Evolutionary conservation across 2,329 filamentous ascomycete genomes (phyloP).

Genomic region (Pseudocercospora macadamiae): DNA sequence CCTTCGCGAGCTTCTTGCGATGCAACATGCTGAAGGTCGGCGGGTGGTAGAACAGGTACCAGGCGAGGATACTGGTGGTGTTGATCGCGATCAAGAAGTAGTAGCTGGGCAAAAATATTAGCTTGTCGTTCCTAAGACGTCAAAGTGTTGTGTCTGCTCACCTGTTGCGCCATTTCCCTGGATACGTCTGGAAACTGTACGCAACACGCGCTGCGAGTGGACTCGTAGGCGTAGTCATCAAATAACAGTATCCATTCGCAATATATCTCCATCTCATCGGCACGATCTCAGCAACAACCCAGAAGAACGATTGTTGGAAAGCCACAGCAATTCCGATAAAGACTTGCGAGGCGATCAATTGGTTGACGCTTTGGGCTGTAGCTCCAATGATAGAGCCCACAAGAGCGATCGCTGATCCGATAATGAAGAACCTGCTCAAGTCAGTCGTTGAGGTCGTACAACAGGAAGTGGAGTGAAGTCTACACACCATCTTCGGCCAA

Average conservation of each 20-base stretch:
- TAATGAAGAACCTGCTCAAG: constrained; percentile 45
- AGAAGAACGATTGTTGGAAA: constrained; percentile 44
- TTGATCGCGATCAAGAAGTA: constrained; percentile 39
- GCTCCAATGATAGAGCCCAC: constrained; percentile 43
- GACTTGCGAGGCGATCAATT: constrained; percentile 33
- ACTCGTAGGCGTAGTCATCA: constrained; percentile 31
- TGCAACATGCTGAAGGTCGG: constrained; percentile 36
- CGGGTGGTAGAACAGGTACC: constrained; percentile 41
- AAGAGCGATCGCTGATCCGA: constrained; percentile 38
- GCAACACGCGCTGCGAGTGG: constrained; percentile 31
- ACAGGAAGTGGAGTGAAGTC: too few species aligned
- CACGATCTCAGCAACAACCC: constrained; percentile 44
- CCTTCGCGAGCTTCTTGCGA: constrained; percentile 29
- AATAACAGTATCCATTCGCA: constrained; percentile 31
- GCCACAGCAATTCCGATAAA: constrained; percentile 45
- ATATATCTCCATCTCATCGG: constrained; percentile 37
- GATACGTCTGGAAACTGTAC: constrained; percentile 28
- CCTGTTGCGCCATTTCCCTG: constrained; percentile 28
- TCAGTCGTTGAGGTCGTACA: too few species aligned
- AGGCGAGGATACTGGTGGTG: constrained; percentile 29
- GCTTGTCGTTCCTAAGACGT: not conserved
- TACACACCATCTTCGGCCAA: constrained; percentile 41
- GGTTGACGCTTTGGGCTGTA: constrained; percentile 30
- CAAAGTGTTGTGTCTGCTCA: not conserved
- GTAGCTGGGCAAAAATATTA: constrained; percentile 19